Base-by-base conservation (phyloP, 805 yeast genomes). In the Ogataea paradorogensis region DNA sequence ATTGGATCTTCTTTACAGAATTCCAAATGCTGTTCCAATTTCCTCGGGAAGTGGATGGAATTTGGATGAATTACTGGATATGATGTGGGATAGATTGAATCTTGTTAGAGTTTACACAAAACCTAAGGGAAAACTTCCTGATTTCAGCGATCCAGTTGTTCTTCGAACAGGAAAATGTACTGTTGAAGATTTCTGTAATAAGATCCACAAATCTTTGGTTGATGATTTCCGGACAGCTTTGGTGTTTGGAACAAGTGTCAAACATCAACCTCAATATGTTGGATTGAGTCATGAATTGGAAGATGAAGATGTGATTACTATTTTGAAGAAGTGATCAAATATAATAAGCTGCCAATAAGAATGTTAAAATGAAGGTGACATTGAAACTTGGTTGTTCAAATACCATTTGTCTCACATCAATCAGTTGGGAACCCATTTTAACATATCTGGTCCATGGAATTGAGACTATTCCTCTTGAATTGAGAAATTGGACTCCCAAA, bases 251-350 rank as follows among this genome's bases (percentile, higher is more conserved):
- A 76, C 84, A 22, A 84, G 95, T 61, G 98, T 91, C 38, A 93
- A 93, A 70, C 99, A 93, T 63, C 97, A 91, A 66, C 98, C 98
- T 11, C 99, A 93, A 68, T 80, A 82, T 51, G 98, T 91, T 33
- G 99, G 99, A 21, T 71, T 93, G 51, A 64, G 74, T 33, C 99
- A 93, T 67, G 71, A 63, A 9, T 70, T 93, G 53, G 84, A 82
- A 66, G 99, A 93, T 65, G 99, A 93, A 66, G 99, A 93, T 66
- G 99, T 93, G 23, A 95, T 93, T 36, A 91, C 99, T 14, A 87
- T 90, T 53, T 74, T 90, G 67, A 90, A 90, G 70, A 83, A 86
- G 44, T 59, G 35, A 34, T 40, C 31, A 56, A 10, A 50, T 62
- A 46, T 77, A 76, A 62, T 66, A 76, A 20, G 84, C 84, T 20